Conservation (phyloP, 805 yeast genomes). For the Sugiyamaella boreocaroliniensis region DNA sequence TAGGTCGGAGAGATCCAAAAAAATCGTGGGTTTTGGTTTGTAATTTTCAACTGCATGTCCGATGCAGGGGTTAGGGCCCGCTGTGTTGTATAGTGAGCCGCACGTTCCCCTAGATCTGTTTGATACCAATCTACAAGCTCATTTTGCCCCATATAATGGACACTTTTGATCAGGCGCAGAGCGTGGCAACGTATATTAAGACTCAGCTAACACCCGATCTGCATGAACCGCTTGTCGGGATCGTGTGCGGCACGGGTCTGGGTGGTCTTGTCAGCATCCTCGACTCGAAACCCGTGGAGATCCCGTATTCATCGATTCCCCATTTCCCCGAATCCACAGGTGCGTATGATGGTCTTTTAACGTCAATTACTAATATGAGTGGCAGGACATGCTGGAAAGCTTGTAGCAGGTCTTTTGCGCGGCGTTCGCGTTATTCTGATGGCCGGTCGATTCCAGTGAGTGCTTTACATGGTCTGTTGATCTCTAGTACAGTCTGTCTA, state of each 20-base stretch:
- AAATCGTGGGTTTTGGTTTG: neutral
- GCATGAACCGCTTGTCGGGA: slow-evolving; percentile 54
- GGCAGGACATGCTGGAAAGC: slow-evolving; percentile 80
- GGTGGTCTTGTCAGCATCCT: slow-evolving; percentile 71
- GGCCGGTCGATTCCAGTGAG: slow-evolving; percentile 80
- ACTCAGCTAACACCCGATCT: slow-evolving; percentile 17
- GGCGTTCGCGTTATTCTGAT: slow-evolving; percentile 79
- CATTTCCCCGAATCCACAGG: slow-evolving; percentile 69
- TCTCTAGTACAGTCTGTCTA: neutral
- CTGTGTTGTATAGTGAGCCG: too few species aligned
- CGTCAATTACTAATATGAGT: slow-evolving; percentile 35
- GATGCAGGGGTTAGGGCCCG: neutral
- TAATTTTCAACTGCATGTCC: neutral
- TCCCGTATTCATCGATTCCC: slow-evolving; percentile 67
- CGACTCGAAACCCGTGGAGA: slow-evolving; percentile 34
- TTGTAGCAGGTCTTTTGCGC: slow-evolving; percentile 74
- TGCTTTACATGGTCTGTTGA: neutral
- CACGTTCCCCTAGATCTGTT: too few species aligned
- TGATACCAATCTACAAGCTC: too few species aligned
- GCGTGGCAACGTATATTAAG: slow-evolving; percentile 15
- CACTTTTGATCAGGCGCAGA: slow-evolving; percentile 6
- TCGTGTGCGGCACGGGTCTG: slow-evolving; percentile 92
- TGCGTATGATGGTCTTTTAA: slow-evolving; percentile 4
- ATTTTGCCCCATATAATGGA: neutral
- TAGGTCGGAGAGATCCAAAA: neutral